These are phyloP conservation scores for Craterostigma plantagineum DNA, from an alignment of 257 asterid species.

Conservation along the genomic window DNA sequence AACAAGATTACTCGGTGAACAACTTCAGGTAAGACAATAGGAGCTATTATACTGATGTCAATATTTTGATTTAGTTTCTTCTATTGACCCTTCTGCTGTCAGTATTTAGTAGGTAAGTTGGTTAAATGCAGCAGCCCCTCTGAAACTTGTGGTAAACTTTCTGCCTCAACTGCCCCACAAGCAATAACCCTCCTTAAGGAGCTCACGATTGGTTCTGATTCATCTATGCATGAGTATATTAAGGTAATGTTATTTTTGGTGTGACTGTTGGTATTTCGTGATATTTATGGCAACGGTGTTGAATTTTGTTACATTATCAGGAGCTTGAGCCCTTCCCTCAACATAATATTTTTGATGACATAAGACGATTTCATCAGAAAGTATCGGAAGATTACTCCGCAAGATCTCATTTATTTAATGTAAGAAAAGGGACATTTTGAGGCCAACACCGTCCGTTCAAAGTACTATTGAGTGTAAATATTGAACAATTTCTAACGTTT, in stretches of 20 bases:
- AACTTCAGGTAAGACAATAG: conserved; percentile 49
- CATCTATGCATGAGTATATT: conserved; percentile 57
- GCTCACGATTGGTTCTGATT: conserved; percentile 53
- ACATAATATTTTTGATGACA: conserved; percentile 26
- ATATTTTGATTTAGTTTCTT: not conserved
- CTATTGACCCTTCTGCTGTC: conserved; percentile 18
- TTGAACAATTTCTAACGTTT: not conserved
- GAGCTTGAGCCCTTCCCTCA: conserved; percentile 88
- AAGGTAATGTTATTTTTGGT: conserved; percentile 30
- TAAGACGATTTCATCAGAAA: conserved; percentile 45
- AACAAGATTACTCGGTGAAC: conserved; percentile 64
- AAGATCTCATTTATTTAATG: conserved; percentile 57
- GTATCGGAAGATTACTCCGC: conserved; percentile 58
- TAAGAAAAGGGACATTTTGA: conserved; percentile 21
- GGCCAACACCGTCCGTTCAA: too few species aligned
- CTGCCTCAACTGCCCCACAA: conserved; percentile 24
- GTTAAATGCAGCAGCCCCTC: conserved; percentile 39
- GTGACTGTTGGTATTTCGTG: conserved; percentile 2
- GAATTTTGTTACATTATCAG: conserved; percentile 22
- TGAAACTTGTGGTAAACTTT: conserved; percentile 20
- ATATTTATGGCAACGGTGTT: not conserved
- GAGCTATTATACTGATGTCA: not conserved
- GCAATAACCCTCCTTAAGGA: conserved; percentile 48
- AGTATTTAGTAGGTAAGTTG: conserved; percentile 75
- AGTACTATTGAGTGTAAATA: too few species aligned